A percentile compares a stretch with the other conserved stretches of the same genome.
phyloP scores from a whole-genome alignment of 768 basidiomycete species.

The button mushroom (Agaricus bisporus) region DNA sequence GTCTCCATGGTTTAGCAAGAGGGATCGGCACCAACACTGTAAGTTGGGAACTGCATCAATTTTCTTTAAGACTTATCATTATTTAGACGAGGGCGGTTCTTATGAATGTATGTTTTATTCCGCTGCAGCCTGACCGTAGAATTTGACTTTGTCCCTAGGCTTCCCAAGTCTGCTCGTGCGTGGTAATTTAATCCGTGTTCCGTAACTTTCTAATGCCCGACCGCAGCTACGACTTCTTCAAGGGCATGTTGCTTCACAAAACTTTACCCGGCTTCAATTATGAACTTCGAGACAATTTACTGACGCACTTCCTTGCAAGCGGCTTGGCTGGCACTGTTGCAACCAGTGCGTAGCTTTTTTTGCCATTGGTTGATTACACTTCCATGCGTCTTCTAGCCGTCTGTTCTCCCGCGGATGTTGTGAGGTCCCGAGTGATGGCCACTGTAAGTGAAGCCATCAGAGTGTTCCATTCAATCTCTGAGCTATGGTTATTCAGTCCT shows the following conservation, averaged over 20 bases:
- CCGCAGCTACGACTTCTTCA: constrained; percentile 73
- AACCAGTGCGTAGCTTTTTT: constrained; percentile 48
- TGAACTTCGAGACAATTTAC: constrained; percentile 58
- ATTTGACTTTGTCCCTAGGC: constrained; percentile 31
- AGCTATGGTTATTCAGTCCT: constrained; percentile 33
- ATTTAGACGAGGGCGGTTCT: constrained; percentile 46
- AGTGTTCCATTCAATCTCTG: too few relatives aligned
- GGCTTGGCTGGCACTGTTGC: constrained; percentile 68
- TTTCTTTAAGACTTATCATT: constrained; percentile 8
- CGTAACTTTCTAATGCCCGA: not conserved
- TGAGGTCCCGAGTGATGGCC: constrained; percentile 74
- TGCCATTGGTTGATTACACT: constrained; percentile 1
- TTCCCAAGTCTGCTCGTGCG: constrained; percentile 83
- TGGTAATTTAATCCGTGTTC: constrained; percentile 12
- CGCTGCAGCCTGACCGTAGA: constrained; percentile 7
- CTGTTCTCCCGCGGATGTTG: constrained; percentile 73
- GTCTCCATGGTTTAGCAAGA: constrained; percentile 58
- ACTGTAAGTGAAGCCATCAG: constrained; percentile 37
- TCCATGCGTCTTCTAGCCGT: constrained; percentile 42
- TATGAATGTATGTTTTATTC: constrained; percentile 58
- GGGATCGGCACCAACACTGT: constrained; percentile 79
- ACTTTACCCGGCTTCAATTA: constrained; percentile 51
- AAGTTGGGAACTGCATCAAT: constrained; percentile 18
- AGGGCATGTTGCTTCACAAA: constrained; percentile 45
- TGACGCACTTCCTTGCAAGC: constrained; percentile 65